These are phyloP conservation scores for Aspergillus coremiiformis DNA, from an alignment of 495 filamentous ascomycete genomes.

Conservation along the genomic window DNA sequence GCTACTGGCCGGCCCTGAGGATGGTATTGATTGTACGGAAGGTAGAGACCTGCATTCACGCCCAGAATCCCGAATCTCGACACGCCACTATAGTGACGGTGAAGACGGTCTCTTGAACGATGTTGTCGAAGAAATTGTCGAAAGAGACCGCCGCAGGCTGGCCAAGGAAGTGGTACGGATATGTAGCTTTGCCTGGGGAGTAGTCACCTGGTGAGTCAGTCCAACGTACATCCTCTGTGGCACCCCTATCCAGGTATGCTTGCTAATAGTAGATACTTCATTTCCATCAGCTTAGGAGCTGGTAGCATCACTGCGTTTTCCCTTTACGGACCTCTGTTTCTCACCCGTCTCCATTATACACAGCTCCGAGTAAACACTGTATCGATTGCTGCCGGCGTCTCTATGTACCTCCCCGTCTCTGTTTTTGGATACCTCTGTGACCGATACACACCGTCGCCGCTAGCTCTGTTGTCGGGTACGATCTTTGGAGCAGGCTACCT, in stretches of 20 bases:
- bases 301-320: constrained; percentile 84
- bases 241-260: too few relatives aligned
- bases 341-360: constrained; percentile 72
- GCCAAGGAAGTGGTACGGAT: constrained; percentile 45
- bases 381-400: constrained; percentile 72
- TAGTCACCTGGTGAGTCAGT: constrained; percentile 48
- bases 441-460: constrained; percentile 66
- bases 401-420: constrained; percentile 83
- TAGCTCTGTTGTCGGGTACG: constrained; percentile 61
- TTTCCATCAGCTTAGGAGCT: constrained; percentile 54
- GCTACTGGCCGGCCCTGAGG: constrained; percentile 31
- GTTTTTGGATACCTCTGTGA: constrained; percentile 89
- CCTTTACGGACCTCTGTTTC: constrained; percentile 82
- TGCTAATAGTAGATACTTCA: not conserved
- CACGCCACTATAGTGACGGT: constrained; percentile 21
- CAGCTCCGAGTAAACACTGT: constrained; percentile 89
- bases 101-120: constrained; percentile 54
- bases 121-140: constrained; percentile 54
- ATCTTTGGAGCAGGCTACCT: constrained; percentile 77
- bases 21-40: constrained; percentile 15
- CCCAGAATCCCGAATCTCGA: constrained; percentile 17
- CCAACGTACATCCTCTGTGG: not conserved
- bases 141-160: constrained; percentile 48
- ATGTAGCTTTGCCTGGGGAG: constrained; percentile 52
- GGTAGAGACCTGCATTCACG: constrained; percentile 14